Conservation (phyloP, 345 rosid species). For the Acer saccharum region DNA sequence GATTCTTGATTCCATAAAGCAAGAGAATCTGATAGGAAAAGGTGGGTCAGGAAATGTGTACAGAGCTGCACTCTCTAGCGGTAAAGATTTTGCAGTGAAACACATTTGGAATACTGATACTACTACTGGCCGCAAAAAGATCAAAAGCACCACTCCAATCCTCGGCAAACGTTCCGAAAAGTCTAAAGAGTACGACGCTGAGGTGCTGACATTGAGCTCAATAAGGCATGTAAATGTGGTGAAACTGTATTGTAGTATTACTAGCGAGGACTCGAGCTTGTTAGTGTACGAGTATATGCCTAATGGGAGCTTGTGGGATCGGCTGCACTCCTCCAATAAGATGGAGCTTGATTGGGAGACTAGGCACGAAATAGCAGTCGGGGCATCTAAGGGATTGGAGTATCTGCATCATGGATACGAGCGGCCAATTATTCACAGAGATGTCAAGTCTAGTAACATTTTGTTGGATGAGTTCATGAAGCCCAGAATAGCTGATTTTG, state of each 20-base stretch:
- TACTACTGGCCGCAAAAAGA: conserved; percentile 28
- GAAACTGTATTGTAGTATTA: conserved; percentile 88
- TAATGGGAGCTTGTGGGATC: conserved; percentile 93
- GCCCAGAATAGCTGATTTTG: conserved; percentile 96
- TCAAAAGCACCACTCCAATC: conserved; percentile 63
- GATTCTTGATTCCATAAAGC: conserved; percentile 82
- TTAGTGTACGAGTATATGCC: conserved; percentile 90
- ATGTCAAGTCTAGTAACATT: conserved; percentile 87
- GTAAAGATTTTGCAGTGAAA: conserved; percentile 84
- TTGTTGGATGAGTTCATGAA: conserved; percentile 76
- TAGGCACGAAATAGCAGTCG: conserved; percentile 78
- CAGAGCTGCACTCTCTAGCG: conserved; percentile 61
- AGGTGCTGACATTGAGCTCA: conserved; percentile 86
- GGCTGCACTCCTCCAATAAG: conserved; percentile 61
- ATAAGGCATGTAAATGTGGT: conserved; percentile 91
- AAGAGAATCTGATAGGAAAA: conserved; percentile 83
- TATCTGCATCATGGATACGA: conserved; percentile 85
- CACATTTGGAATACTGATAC: conserved; percentile 60
- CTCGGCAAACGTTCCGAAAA: conserved; percentile 42
- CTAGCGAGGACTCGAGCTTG: conserved; percentile 88
- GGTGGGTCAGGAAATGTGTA: conserved; percentile 93
- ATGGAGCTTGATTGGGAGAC: conserved; percentile 84
- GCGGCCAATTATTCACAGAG: conserved; percentile 76
- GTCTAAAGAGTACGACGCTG: conserved; percentile 75
- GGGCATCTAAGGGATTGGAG: conserved; percentile 87